Evolutionary conservation across 2,329 filamentous ascomycete genomes (phyloP).

Genomic region (Phialocephala subalpina): DNA sequence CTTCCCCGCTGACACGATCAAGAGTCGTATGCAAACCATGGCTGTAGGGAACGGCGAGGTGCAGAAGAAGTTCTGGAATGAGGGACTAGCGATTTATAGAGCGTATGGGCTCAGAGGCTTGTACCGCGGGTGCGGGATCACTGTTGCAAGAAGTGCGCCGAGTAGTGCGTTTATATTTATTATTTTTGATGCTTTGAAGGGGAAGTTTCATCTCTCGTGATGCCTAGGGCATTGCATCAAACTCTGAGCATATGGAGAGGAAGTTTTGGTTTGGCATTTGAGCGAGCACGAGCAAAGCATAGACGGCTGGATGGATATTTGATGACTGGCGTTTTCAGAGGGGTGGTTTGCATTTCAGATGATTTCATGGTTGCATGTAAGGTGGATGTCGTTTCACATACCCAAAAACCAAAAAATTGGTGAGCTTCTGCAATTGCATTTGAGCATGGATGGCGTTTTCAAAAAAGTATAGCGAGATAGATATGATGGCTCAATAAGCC

Average conservation of each 20-base stretch:
- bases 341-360: no score
- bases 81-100: conserved; percentile 78
- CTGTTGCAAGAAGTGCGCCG: conserved; percentile 84
- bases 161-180: conserved; percentile 99
- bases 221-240: not conserved
- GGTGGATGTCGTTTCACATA: not conserved
- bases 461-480: not conserved
- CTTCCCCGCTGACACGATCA: conserved; percentile 97
- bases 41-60: conserved; percentile 61
- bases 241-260: not conserved
- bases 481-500: conserved; percentile 2
- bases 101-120: conserved; percentile 84
- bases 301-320: not conserved
- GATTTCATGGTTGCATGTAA: no score
- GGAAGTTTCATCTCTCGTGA: conserved; percentile 58
- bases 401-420: not conserved
- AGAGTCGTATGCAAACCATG: conserved; percentile 94
- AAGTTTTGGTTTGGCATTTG: not conserved
- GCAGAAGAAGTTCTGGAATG: conserved; percentile 72
- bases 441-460: not conserved
- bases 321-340: not conserved
- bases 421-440: no score
- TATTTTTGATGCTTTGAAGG: conserved; percentile 87
- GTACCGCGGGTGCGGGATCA: conserved; percentile 96
- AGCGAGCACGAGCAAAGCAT: not conserved